These are phyloP conservation scores for Mortierella sp. DNA, from an alignment of 371 early-diverging fungal species.

Conservation along the genomic window DNA sequence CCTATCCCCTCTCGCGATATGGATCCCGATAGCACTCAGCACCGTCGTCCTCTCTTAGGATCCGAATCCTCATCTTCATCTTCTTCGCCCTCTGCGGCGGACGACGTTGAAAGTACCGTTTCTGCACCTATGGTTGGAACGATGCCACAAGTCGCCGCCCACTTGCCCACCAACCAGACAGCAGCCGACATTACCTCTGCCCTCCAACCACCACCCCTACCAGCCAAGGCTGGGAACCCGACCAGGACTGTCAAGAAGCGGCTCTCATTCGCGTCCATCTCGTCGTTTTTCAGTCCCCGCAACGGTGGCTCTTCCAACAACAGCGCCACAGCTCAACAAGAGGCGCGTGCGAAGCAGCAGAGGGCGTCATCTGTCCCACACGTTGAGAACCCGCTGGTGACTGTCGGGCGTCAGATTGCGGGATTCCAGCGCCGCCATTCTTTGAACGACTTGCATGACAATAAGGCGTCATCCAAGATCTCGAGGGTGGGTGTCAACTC, in stretches of 20 bases:
- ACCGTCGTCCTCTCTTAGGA: background rate
- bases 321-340: constrained; percentile 11
- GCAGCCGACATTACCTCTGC: background rate
- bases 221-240: constrained; percentile 8
- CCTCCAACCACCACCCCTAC: background rate
- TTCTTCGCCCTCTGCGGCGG: constrained; percentile 2
- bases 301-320: background rate
- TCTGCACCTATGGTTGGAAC: background rate
- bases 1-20: background rate
- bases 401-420: constrained; percentile 51
- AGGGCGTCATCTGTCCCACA: constrained; percentile 48
- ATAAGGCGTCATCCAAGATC: background rate
- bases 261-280: constrained; percentile 52
- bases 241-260: constrained; percentile 49
- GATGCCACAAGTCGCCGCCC: background rate
- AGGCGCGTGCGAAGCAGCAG: constrained; percentile 39
- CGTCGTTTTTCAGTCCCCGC: constrained; percentile 43
- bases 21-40: background rate
- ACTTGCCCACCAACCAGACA: background rate
- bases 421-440: constrained; percentile 53
- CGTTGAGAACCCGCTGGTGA: constrained; percentile 36
- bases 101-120: constrained; percentile 11
- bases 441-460: constrained; percentile 40
- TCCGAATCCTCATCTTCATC: background rate
- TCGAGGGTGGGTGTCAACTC: constrained; percentile 7